Percentiles rank a stretch among this genome's conserved stretches.
Conservation (phyloP, 495 filamentous ascomycete species). For the Pseudomonodictys pantanalensis region DNA sequence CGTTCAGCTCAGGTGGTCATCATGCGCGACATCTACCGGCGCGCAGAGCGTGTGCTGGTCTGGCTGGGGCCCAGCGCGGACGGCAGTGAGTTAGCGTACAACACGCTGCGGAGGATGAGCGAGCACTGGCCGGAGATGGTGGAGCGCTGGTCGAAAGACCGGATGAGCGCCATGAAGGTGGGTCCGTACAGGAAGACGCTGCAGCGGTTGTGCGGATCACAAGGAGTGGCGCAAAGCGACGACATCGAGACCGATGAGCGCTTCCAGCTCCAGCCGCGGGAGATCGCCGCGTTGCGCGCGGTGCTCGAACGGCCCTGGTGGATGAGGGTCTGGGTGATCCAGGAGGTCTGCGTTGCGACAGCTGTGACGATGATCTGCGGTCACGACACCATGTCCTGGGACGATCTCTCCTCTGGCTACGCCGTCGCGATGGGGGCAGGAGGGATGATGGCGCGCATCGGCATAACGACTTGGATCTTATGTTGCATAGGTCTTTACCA, state of each 20-base stretch:
- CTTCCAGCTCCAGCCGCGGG: background rate
- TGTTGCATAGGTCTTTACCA: background rate
- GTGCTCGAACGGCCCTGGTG: background rate
- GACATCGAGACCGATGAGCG: background rate
- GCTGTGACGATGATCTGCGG: background rate
- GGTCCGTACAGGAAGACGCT: background rate
- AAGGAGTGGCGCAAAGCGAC: background rate
- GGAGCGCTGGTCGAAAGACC: background rate
- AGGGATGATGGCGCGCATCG: background rate
- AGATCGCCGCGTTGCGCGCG: background rate
- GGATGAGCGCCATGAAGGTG: background rate
- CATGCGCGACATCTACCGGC: background rate
- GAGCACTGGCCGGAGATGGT: background rate
- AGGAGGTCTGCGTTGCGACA: background rate
- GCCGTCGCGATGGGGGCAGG: background rate
- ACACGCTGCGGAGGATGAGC: background rate
- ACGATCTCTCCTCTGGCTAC: background rate
- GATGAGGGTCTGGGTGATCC: constrained; percentile 4
- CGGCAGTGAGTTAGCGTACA: background rate
- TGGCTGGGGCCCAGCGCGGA: background rate
- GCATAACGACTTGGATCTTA: background rate
- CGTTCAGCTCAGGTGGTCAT: background rate
- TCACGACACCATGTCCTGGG: background rate
- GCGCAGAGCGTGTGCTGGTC: background rate
- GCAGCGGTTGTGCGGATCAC: background rate